Conservation (phyloP, 169 alveolate genomes). For the Eimeria sp. region DNA sequence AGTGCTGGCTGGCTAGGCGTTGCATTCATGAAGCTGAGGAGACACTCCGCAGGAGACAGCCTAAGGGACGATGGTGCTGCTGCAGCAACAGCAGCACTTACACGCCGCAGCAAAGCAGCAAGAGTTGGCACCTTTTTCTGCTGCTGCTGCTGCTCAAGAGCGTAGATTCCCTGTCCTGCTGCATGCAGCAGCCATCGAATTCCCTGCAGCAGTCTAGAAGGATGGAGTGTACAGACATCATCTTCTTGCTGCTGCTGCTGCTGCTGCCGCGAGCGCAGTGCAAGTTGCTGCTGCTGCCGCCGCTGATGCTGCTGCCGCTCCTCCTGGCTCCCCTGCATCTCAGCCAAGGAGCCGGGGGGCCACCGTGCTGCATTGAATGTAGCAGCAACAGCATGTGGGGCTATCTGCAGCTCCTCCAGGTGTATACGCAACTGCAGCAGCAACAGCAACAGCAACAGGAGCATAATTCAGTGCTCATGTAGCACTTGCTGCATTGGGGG, state of each 20-base stretch:
- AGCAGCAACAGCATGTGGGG: slow-evolving; percentile 49
- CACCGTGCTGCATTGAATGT: slow-evolving; percentile 40
- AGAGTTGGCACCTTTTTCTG: slow-evolving; percentile 22
- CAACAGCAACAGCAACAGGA: slow-evolving; percentile 43
- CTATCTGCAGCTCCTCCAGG: not conserved
- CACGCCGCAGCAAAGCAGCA: slow-evolving; percentile 55
- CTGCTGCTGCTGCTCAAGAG: slow-evolving; percentile 43
- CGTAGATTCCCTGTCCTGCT: slow-evolving; percentile 4
- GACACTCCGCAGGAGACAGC: slow-evolving; percentile 74
- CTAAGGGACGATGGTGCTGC: slow-evolving; percentile 29
- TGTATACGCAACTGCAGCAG: slow-evolving; percentile 47
- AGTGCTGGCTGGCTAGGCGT: slow-evolving; percentile 13
- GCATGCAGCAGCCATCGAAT: slow-evolving; percentile 50
- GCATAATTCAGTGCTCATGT: not conserved
- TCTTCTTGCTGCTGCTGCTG: slow-evolving; percentile 35
- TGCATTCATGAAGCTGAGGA: slow-evolving; percentile 44
- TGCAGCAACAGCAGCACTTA: slow-evolving; percentile 51
- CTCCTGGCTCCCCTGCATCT: not conserved
- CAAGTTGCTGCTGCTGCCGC: slow-evolving; percentile 61
- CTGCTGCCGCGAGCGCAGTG: slow-evolving; percentile 14
- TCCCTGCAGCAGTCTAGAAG: slow-evolving; percentile 52
- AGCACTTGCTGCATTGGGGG: not conserved
- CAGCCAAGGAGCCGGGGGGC: slow-evolving; percentile 13
- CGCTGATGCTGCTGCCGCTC: slow-evolving; percentile 34
- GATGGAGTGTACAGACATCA: slow-evolving; percentile 34